Evolutionary conservation across 164 flowering plant genomes (phyloP).

Genomic region (Chimonanthus praecox): DNA sequence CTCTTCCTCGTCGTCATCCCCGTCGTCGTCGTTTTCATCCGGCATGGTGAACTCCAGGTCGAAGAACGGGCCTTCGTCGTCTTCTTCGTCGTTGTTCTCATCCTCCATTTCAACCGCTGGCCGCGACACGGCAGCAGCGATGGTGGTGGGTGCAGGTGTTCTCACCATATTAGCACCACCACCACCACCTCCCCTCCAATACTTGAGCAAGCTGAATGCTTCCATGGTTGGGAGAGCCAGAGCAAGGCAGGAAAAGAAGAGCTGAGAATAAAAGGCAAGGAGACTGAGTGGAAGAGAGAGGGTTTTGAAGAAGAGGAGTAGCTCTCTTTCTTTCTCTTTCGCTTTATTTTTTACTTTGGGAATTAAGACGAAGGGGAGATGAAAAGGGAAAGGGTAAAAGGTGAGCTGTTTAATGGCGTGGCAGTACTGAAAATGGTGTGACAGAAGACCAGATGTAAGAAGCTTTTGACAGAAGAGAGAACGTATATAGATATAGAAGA

Average conservation of each 20-base stretch:
- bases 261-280: no score
- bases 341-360: no score
- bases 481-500: no score
- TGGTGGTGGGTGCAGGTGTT: constrained; percentile 14
- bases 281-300: no score
- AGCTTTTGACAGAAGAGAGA: no score
- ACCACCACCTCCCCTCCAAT: constrained; percentile 45
- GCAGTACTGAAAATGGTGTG: no score
- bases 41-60: constrained; percentile 68
- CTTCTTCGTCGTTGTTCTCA: constrained; percentile 34
- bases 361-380: no score
- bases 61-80: constrained; percentile 75
- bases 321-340: no score
- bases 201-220: constrained; percentile 83
- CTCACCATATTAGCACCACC: not conserved
- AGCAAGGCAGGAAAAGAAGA: constrained; percentile 6
- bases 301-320: no score
- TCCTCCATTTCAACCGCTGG: constrained; percentile 11
- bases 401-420: no score
- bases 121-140: constrained; percentile 13
- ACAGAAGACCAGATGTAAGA: no score
- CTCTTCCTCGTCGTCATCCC: constrained; percentile 4
- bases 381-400: no score
- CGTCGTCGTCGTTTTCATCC: constrained; percentile 22
- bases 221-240: constrained; percentile 99